Conservation (phyloP, 2,329 filamentous ascomycete genomes). For the Fusarium oxysporum region DNA sequence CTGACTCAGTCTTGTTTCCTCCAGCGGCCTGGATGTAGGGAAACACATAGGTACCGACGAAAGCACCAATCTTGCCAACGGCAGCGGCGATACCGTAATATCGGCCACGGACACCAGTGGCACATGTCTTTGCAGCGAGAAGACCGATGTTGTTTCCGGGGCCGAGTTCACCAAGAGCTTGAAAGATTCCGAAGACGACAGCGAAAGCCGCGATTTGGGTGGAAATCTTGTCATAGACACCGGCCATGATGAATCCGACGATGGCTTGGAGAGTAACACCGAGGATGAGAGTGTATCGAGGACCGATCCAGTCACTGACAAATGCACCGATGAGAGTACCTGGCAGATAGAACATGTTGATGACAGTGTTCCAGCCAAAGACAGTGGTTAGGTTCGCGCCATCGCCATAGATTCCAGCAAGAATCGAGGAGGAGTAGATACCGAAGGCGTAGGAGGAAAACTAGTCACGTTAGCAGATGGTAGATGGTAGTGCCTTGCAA, state of each 20-base stretch:
- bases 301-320: slow-evolving; percentile 81
- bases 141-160: slow-evolving; percentile 94
- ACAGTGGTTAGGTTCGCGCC: slow-evolving; percentile 75
- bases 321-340: slow-evolving; percentile 83
- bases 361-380: slow-evolving; percentile 89
- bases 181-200: slow-evolving; percentile 54
- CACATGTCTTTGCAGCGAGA: slow-evolving; percentile 86
- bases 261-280: slow-evolving; percentile 80
- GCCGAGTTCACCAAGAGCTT: slow-evolving; percentile 66
- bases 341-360: slow-evolving; percentile 90
- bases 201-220: slow-evolving; percentile 57
- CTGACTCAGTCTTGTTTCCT: slow-evolving; percentile 64
- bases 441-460: slow-evolving; percentile 88
- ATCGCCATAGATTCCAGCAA: slow-evolving; percentile 71
- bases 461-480: slow-evolving; percentile 42
- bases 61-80: slow-evolving; percentile 81
- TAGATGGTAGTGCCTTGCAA: fast-evolving
- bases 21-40: slow-evolving; percentile 76
- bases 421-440: slow-evolving; percentile 84
- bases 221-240: slow-evolving; percentile 77
- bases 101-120: slow-evolving; percentile 84
- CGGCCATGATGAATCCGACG: slow-evolving; percentile 91
- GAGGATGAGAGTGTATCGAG: slow-evolving; percentile 76
- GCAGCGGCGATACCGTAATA: slow-evolving; percentile 80
- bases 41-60: slow-evolving; percentile 87